Evolutionary conservation across 352 stramenopile species (phyloP).

Genomic region (Nothophytophthora sp.): DNA sequence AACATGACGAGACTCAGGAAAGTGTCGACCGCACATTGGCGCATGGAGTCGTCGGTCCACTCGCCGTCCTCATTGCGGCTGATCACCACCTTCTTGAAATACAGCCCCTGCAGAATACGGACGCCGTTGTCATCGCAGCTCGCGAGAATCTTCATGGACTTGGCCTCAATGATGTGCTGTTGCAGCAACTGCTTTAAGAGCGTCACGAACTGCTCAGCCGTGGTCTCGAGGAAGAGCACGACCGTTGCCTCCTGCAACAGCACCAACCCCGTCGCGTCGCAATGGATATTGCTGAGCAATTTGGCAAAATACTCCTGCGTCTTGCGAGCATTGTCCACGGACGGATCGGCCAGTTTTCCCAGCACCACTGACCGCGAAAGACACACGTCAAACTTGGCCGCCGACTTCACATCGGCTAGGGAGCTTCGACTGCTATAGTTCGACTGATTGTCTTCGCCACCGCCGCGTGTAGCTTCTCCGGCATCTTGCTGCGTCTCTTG

Average conservation of each 20-base stretch:
- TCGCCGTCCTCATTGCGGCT: slow-evolving; percentile 31
- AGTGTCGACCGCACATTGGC: slow-evolving; percentile 41
- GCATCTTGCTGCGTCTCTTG: slow-evolving; percentile 23
- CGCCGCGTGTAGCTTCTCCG: slow-evolving; percentile 23
- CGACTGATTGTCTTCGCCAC: slow-evolving; percentile 8
- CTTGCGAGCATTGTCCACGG: slow-evolving; percentile 50
- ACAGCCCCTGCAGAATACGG: slow-evolving; percentile 59
- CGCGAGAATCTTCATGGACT: slow-evolving; percentile 57
- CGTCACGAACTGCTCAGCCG: slow-evolving; percentile 51
- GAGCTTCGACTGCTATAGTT: slow-evolving; percentile 12
- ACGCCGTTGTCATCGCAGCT: slow-evolving; percentile 55
- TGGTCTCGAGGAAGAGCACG: slow-evolving; percentile 65
- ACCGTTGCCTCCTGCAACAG: slow-evolving; percentile 54
- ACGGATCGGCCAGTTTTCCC: slow-evolving; percentile 35
- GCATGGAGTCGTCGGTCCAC: slow-evolving; percentile 46
- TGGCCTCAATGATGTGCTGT: slow-evolving; percentile 38
- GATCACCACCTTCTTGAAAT: slow-evolving; percentile 65
- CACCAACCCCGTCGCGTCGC: slow-evolving; percentile 57
- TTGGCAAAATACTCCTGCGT: slow-evolving; percentile 70
- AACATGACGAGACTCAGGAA: slow-evolving; percentile 68
- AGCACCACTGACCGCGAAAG: slow-evolving; percentile 52
- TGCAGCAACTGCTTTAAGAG: slow-evolving; percentile 41
- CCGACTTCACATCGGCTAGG: neutral
- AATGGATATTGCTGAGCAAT: slow-evolving; percentile 53
- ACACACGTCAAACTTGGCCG: slow-evolving; percentile 40